phyloP scores from a whole-genome alignment of 2,329 filamentous ascomycete genomes.

The Chaetomium olivaceum region DNA sequence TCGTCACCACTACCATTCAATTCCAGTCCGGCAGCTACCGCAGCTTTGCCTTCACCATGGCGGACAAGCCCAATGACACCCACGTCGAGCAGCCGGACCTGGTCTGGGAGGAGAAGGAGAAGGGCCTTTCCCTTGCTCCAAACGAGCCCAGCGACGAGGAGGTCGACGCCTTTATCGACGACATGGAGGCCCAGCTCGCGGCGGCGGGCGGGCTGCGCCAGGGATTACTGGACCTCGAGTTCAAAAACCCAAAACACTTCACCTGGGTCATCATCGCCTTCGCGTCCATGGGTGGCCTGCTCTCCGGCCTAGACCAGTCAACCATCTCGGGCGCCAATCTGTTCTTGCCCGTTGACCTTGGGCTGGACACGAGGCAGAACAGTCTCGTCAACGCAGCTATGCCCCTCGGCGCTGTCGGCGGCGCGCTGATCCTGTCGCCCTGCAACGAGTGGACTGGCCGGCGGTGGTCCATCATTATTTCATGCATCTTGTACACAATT shows the following conservation, averaged over 20 bases:
- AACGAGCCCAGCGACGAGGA: conserved; percentile 5
- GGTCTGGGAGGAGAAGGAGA: conserved; percentile 1
- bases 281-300: conserved; percentile 17
- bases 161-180: conserved; percentile 12
- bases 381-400: conserved; percentile 20
- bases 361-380: conserved; percentile 16
- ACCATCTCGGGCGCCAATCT: conserved; percentile 19
- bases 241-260: conserved; percentile 14
- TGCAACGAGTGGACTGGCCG: conserved; percentile 15
- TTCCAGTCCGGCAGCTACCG: not conserved
- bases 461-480: conserved; percentile 18
- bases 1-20: not conserved
- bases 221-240: conserved; percentile 15
- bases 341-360: conserved; percentile 12
- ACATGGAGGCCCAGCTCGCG: conserved; percentile 13
- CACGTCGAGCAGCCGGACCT: not conserved
- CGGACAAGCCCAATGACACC: not conserved
- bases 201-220: conserved; percentile 11
- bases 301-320: conserved; percentile 19
- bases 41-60: not conserved
- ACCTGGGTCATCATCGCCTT: conserved; percentile 17
- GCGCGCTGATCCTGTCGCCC: conserved; percentile 11
- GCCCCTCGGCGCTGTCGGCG: conserved; percentile 17
- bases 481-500: conserved; percentile 11
- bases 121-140: not conserved